A percentile compares a stretch with the other conserved stretches of the same genome.
Evolutionary conservation across 1,284 basidiomycete species (phyloP).

Genomic region (Hemileia vastatrix): DNA sequence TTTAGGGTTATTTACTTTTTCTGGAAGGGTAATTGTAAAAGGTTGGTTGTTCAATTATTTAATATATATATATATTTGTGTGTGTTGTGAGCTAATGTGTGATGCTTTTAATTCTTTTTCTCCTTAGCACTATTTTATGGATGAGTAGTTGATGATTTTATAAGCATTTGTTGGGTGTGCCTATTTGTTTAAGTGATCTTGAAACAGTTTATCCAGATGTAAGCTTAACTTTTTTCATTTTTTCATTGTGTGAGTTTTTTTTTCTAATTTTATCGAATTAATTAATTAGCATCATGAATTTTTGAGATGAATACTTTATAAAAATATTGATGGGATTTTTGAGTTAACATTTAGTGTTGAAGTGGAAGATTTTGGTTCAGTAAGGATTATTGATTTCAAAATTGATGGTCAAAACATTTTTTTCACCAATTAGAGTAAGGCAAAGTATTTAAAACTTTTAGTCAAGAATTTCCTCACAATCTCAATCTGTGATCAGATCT

Average conservation of each 20-base stretch:
- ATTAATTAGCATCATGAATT: conserved; percentile 14
- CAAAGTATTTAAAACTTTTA: conserved; percentile 87
- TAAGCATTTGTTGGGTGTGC: conserved; percentile 80
- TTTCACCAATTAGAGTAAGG: conserved; percentile 87
- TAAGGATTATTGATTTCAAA: conserved; percentile 74
- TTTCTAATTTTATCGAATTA: background rate
- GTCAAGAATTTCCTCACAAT: conserved; percentile 84
- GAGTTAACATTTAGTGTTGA: conserved; percentile 48
- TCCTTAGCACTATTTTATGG: conserved; percentile 85
- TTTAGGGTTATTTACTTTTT: conserved; percentile 95
- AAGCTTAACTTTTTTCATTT: conserved; percentile 20
- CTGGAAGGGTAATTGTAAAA: conserved; percentile 83
- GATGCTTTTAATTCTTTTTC: no score
- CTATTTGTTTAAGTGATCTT: conserved; percentile 82
- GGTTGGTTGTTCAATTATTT: conserved; percentile 1
- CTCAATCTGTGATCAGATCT: conserved; percentile 93
- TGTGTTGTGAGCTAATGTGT: no score
- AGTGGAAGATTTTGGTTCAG: conserved; percentile 68
- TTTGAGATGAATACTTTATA: conserved; percentile 80
- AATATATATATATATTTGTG: no score
- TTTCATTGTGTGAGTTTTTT: background rate
- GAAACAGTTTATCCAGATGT: conserved; percentile 82
- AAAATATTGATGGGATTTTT: conserved; percentile 50
- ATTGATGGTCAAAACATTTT: conserved; percentile 66
- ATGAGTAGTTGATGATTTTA: conserved; percentile 86